Conservation (phyloP, 2,329 filamentous ascomycete genomes). For the Ustulina deusta region DNA sequence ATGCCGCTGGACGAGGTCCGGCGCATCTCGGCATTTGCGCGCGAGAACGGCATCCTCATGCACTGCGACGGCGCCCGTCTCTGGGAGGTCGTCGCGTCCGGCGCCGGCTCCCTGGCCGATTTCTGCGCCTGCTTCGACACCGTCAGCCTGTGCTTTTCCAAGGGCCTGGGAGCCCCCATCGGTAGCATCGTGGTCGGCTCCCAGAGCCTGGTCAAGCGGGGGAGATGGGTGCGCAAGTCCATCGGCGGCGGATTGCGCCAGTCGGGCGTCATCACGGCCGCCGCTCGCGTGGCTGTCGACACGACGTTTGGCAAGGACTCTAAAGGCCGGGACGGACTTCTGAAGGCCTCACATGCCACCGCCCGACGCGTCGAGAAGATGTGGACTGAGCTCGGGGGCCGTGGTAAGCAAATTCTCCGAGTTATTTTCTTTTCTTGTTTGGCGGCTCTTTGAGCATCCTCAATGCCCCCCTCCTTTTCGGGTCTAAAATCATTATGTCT, state of each 20-base stretch:
- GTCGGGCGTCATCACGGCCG: conserved; percentile 79
- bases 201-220: conserved; percentile 70
- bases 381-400: conserved; percentile 72
- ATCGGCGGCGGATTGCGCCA: conserved; percentile 85
- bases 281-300: conserved; percentile 81
- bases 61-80: conserved; percentile 66
- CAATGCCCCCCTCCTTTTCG: not conserved
- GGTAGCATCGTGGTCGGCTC: conserved; percentile 61
- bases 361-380: conserved; percentile 71
- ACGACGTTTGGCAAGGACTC: conserved; percentile 77
- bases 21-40: conserved; percentile 52
- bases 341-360: conserved; percentile 67
- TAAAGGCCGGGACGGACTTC: conserved; percentile 51
- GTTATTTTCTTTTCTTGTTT: not conserved
- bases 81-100: conserved; percentile 62
- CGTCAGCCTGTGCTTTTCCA: conserved; percentile 62
- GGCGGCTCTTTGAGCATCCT: not conserved
- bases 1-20: conserved; percentile 52
- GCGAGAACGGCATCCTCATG: conserved; percentile 55
- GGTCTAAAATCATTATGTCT: not conserved
- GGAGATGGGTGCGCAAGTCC: conserved; percentile 81
- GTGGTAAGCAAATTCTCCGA: conserved; percentile 43
- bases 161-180: conserved; percentile 65
- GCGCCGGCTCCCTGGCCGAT: conserved; percentile 56
- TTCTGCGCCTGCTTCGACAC: conserved; percentile 63